These are phyloP conservation scores for Acrodontium crateriforme DNA, from an alignment of 2,329 filamentous ascomycete species.

Conservation along the genomic window DNA sequence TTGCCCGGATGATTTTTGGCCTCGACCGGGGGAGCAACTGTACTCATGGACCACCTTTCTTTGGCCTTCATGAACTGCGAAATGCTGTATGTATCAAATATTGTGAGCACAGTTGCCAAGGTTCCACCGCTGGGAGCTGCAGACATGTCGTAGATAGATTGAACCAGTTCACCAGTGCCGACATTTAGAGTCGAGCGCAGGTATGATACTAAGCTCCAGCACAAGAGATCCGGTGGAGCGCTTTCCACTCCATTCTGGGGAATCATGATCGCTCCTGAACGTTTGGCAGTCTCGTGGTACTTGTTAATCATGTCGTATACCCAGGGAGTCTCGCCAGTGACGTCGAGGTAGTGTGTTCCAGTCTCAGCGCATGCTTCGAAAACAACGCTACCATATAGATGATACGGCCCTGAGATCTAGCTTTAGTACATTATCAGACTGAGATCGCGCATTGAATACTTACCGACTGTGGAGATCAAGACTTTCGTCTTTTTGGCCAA, in stretches of 20 bases:
- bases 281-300: constrained; percentile 45
- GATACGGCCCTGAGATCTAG: too few species aligned
- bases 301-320: constrained; percentile 47
- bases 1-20: too few species aligned
- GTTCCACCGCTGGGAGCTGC: constrained; percentile 43
- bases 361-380: constrained; percentile 50
- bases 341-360: constrained; percentile 56
- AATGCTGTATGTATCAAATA: constrained; percentile 35
- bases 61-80: constrained; percentile 33
- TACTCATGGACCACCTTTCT: constrained; percentile 39
- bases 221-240: constrained; percentile 43
- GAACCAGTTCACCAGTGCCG: constrained; percentile 37
- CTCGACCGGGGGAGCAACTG: constrained; percentile 28
- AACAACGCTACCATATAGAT: constrained; percentile 49
- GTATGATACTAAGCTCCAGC: constrained; percentile 39
- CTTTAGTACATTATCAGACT: too few species aligned
- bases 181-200: constrained; percentile 38
- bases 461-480: constrained; percentile 48
- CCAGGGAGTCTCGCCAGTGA: constrained; percentile 52
- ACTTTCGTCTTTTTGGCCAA: constrained; percentile 43
- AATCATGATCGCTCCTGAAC: constrained; percentile 48
- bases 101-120: constrained; percentile 49
- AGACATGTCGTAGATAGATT: constrained; percentile 41
- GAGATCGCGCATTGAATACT: too few species aligned
- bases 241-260: constrained; percentile 48